phyloP scores from a whole-genome alignment of 2,329 filamentous ascomycete genomes.

The Cytospora paraplurivora region DNA sequence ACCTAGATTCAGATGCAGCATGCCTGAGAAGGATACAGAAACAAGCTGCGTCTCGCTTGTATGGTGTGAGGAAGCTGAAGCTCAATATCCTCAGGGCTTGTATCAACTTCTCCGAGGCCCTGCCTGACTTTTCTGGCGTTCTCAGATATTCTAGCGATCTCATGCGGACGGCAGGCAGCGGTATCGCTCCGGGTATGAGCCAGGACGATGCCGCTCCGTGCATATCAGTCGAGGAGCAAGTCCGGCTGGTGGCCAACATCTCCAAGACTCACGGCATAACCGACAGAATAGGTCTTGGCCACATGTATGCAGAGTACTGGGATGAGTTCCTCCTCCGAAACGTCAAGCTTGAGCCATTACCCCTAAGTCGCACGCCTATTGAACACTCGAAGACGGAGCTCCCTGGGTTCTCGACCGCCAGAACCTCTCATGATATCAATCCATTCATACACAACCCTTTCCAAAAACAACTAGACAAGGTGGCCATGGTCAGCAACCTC shows the following conservation, averaged over 20 bases:
- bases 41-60: constrained; percentile 62
- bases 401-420: constrained; percentile 51
- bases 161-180: constrained; percentile 78
- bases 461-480: constrained; percentile 65
- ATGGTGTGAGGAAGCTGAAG: constrained; percentile 80
- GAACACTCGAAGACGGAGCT: constrained; percentile 62
- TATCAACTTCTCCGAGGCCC: constrained; percentile 88
- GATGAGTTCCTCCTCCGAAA: constrained; percentile 90
- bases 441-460: constrained; percentile 98
- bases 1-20: constrained; percentile 53
- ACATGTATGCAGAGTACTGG: constrained; percentile 86
- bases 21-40: constrained; percentile 60
- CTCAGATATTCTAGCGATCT: constrained; percentile 83
- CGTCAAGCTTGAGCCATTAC: constrained; percentile 67
- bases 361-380: constrained; percentile 63
- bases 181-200: constrained; percentile 71
- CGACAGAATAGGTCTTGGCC: constrained; percentile 68
- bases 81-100: constrained; percentile 86
- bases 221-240: constrained; percentile 80
- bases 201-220: constrained; percentile 70
- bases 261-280: constrained; percentile 80
- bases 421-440: constrained; percentile 65
- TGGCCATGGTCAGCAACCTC: constrained; percentile 65
- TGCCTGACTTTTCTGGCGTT: constrained; percentile 91
- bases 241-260: constrained; percentile 81